phyloP scores from a whole-genome alignment of 306 rosid species.

The Citrullus mucosospermus region DNA sequence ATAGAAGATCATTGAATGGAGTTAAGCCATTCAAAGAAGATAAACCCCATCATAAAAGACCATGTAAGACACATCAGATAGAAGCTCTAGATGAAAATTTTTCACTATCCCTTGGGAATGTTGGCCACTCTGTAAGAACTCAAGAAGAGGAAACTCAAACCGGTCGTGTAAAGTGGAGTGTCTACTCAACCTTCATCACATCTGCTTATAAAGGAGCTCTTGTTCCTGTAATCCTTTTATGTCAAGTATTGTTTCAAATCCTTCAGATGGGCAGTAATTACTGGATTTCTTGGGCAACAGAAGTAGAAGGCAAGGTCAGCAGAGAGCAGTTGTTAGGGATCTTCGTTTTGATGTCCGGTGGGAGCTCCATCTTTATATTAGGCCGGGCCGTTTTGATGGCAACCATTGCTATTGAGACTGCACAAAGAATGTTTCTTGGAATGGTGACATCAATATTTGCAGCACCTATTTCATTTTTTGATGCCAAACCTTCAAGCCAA shows the following conservation, averaged over 20 bases:
- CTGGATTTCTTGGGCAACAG: constrained; percentile 94
- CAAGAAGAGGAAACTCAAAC: constrained; percentile 67
- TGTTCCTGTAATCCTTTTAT: constrained; percentile 71
- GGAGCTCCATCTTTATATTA: constrained; percentile 69
- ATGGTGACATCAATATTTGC: constrained; percentile 70
- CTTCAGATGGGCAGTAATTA: constrained; percentile 88
- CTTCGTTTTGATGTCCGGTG: constrained; percentile 58
- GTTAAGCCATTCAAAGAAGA: constrained; percentile 36
- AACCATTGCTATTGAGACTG: constrained; percentile 58
- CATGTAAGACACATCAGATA: constrained; percentile 30
- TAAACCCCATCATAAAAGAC: constrained; percentile 17
- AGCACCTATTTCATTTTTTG: constrained; percentile 76
- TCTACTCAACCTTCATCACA: constrained; percentile 68
- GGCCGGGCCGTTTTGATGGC: constrained; percentile 79
- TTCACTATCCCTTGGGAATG: constrained; percentile 17
- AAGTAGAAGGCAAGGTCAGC: constrained; percentile 30
- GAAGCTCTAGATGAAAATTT: constrained; percentile 41
- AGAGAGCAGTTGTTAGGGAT: constrained; percentile 37
- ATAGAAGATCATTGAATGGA: constrained; percentile 50
- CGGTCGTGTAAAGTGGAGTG: constrained; percentile 81
- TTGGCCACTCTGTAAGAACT: constrained; percentile 22
- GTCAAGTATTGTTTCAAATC: constrained; percentile 71
- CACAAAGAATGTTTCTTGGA: constrained; percentile 58
- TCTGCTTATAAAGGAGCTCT: constrained; percentile 69
- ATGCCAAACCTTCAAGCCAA: constrained; percentile 73